These are phyloP conservation scores for Tagetes erecta DNA, from an alignment of 129 eudicot species.

Conservation along the genomic window DNA sequence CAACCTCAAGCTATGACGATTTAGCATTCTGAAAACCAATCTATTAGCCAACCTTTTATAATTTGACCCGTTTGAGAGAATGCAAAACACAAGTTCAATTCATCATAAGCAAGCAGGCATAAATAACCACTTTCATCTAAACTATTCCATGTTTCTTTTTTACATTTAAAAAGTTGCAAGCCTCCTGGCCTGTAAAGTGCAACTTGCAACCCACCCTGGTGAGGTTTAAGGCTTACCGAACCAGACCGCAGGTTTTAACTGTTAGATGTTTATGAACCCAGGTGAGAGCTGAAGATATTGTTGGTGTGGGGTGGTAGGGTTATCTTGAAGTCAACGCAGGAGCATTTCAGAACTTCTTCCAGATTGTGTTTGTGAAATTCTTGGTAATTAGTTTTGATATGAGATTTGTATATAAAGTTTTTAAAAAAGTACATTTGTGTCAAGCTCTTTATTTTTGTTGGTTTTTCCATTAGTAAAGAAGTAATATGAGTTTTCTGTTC, in stretches of 20 bases:
- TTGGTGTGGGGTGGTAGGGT: conserved; percentile 10
- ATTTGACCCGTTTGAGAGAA: not conserved
- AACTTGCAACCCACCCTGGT: not conserved
- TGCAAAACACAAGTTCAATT: not conserved
- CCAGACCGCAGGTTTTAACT: conserved; percentile 1
- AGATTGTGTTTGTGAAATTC: conserved; percentile 24
- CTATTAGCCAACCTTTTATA: not conserved
- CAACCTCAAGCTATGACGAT: too few relatives aligned
- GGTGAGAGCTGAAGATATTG: conserved; percentile 15
- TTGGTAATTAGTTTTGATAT: conserved; percentile 27
- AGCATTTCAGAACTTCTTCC: conserved; percentile 10
- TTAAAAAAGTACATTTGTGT: conserved; percentile 21
- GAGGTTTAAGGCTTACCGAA: not conserved
- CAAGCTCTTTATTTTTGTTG: conserved; percentile 32
- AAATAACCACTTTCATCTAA: not conserved
- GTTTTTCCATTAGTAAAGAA: conserved; percentile 8
- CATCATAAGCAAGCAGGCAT: not conserved
- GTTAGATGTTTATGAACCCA: conserved; percentile 29
- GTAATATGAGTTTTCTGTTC: conserved; percentile 5
- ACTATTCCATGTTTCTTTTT: conserved; percentile 7
- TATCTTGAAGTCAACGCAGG: conserved; percentile 1
- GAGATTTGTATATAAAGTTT: conserved; percentile 34
- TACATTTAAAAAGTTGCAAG: conserved; percentile 8
- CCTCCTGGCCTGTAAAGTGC: not conserved
- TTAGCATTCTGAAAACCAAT: too few relatives aligned